These are phyloP conservation scores for Penstemon eatonii DNA, from an alignment of 257 asterid genomes.

Conservation along the genomic window DNA sequence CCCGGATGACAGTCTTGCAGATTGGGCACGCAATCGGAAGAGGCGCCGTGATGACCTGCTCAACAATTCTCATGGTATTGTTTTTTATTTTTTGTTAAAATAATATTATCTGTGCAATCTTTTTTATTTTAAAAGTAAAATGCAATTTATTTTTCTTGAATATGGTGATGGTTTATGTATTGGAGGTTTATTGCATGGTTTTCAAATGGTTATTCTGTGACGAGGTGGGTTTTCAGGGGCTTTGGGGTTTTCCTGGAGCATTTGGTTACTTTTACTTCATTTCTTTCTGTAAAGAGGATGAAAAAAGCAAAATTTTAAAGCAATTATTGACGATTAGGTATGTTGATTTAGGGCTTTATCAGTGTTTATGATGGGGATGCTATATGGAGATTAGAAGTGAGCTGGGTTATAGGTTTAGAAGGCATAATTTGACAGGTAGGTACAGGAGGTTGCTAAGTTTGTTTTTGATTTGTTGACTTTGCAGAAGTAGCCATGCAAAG, in stretches of 20 bases:
- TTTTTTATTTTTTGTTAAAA: conserved; percentile 9
- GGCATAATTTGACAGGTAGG: conserved; percentile 9
- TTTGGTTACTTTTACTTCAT: background rate
- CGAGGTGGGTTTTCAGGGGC: background rate
- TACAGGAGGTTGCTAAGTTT: conserved; percentile 19
- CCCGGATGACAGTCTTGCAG: conserved; percentile 41
- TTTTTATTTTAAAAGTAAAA: conserved; percentile 2
- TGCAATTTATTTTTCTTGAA: background rate
- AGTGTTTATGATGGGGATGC: background rate
- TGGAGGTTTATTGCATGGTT: background rate
- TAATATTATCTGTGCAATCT: background rate
- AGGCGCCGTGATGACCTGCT: conserved; percentile 68
- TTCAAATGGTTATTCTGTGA: background rate
- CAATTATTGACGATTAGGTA: too few relatives aligned
- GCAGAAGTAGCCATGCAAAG: conserved; percentile 47
- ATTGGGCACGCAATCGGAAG: conserved; percentile 73
- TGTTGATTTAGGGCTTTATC: too few relatives aligned
- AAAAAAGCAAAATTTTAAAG: too few relatives aligned
- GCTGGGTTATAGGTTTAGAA: background rate
- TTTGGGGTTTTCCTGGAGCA: background rate
- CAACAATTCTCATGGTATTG: conserved; percentile 43
- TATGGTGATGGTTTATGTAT: background rate
- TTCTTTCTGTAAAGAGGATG: background rate
- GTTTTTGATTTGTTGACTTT: conserved; percentile 28
- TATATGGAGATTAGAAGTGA: background rate